Base-by-base conservation (phyloP, 345 rosid species). In the Microcos paniculata region DNA sequence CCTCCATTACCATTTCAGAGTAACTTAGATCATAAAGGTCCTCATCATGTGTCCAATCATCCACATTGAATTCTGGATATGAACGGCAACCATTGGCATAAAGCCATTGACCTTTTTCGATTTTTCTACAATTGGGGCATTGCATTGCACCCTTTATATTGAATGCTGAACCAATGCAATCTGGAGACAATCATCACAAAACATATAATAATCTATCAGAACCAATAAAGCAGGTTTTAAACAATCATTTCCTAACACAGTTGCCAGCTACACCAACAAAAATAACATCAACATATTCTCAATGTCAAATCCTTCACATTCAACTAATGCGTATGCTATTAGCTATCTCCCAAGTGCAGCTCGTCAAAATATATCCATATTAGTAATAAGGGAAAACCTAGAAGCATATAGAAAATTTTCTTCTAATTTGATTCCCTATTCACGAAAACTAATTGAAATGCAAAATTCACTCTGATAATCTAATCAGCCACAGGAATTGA, bases 101-200 rank as follows among this genome's bases (percentile, higher is more conserved):
- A 69, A 96, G 99, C 99, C 99, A 96, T 76, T 93, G 97, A 56
- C 99, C 99, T 85, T 93, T 96, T 77, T 96, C 99, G 80, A 92
- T 85, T 88, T 93, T 93, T 51, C 98, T 91, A 78, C 99, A 96
- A 80, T 92, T 96, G 2, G 99, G 99, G 86, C 99, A 96, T 71
- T 96, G 98, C 99, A 96, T 96, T 19, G 90, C 86, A 2, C 99
- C 99, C 86, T 96, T 96, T 64, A 84, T 82, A 83, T 96, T 96
- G 86, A 96, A 96, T 13, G 99, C 99, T 56, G 99, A 96, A 53
- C 99, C 99, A 73, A 96, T 96, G 82, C 99, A 96, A 79, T 96
- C 99, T 96, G 88, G 68, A 73, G 28, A 68, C 53, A 64, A 71
- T 63, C 73, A 80, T 69, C 26, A 76, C 24, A 71, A 70, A 72